Conservation (phyloP, 176 grass and related monocot genomes). For the Guadua angustifolia region DNA sequence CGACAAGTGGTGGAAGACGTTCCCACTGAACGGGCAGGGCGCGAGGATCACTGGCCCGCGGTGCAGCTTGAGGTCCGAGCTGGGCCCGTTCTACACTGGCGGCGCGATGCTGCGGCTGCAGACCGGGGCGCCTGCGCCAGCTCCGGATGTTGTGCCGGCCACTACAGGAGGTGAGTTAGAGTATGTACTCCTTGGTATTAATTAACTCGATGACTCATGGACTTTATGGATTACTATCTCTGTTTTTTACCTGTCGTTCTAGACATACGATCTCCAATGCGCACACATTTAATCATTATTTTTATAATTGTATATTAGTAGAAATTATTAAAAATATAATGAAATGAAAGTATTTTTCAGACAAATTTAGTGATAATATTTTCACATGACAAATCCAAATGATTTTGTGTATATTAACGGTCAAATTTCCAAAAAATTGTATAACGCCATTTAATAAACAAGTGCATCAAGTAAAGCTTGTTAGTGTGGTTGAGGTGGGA, state of each 20-base stretch:
- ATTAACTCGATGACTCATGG: background rate
- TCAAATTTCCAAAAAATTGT: no score
- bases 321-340: no score
- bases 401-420: no score
- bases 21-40: background rate
- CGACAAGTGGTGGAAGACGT: background rate
- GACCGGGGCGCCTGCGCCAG: background rate
- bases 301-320: no score
- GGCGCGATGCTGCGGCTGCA: constrained; percentile 23
- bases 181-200: background rate
- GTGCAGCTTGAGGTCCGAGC: constrained; percentile 51
- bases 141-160: background rate
- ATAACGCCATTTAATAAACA: no score
- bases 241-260: no score
- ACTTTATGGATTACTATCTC: no score
- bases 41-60: constrained; percentile 40
- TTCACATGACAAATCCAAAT: no score
- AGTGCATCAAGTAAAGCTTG: background rate
- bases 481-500: background rate
- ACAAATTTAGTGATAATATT: no score
- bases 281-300: no score
- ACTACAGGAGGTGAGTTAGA: background rate
- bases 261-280: no score
- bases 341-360: no score
- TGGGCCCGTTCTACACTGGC: constrained; percentile 44